phyloP scores from a whole-genome alignment of 2,329 filamentous ascomycete species.

The Verticillium nonalfalfae region DNA sequence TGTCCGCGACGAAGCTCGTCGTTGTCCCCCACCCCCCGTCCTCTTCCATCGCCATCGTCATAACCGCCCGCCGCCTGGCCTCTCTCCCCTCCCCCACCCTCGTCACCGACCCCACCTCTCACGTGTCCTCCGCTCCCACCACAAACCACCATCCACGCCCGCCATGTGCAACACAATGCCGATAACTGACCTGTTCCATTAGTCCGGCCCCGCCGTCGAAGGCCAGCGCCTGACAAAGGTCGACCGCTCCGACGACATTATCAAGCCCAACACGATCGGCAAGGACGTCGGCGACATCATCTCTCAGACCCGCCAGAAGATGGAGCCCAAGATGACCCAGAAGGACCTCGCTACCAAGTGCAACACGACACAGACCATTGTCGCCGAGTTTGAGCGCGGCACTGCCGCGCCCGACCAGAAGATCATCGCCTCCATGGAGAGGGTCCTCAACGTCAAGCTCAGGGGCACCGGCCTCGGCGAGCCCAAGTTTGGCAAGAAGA shows the following conservation, averaged over 20 bases:
- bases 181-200: conserved; percentile 10
- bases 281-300: conserved; percentile 77
- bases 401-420: conserved; percentile 77
- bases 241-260: conserved; percentile 93
- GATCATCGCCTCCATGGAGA: conserved; percentile 71
- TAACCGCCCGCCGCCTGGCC: not conserved
- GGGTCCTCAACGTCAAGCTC: conserved; percentile 81
- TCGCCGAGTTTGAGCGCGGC: conserved; percentile 83
- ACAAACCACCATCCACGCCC: not conserved
- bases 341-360: conserved; percentile 80
- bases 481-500: conserved; percentile 75
- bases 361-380: conserved; percentile 74
- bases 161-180: not conserved
- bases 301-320: conserved; percentile 68
- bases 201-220: conserved; percentile 56
- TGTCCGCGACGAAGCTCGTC: not conserved
- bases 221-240: conserved; percentile 97
- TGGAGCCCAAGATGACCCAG: conserved; percentile 94
- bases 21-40: not conserved
- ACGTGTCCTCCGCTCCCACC: not conserved
- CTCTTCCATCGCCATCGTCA: conserved; percentile 1
- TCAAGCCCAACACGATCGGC: conserved; percentile 92
- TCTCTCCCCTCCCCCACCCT: not conserved
- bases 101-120: conserved; percentile 2
- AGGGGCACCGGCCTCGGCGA: conserved; percentile 79